phyloP scores from a whole-genome alignment of 2,329 filamentous ascomycete species.

The Diaporthe amygdali region DNA sequence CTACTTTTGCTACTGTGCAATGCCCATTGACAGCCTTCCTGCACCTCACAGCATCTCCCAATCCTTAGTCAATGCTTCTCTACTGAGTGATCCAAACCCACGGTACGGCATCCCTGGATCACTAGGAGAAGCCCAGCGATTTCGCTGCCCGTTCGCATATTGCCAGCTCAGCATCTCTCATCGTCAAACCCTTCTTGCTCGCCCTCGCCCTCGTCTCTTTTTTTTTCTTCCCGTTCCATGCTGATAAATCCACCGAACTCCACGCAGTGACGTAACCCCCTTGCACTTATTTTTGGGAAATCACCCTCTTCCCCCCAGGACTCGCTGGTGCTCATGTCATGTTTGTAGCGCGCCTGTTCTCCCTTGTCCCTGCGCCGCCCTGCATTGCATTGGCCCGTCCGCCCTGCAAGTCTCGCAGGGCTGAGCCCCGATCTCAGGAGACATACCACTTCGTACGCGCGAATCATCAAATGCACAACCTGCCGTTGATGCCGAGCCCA shows the following conservation, averaged over 20 bases:
- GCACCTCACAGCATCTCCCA: neutral
- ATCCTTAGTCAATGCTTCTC: neutral
- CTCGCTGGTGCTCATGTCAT: neutral
- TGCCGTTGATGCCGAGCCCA: constrained; percentile 8
- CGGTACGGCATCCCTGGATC: neutral
- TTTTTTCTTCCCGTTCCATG: neutral
- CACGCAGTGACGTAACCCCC: constrained; percentile 11
- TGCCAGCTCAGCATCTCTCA: constrained; percentile 1
- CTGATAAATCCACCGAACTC: neutral
- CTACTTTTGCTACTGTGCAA: no score
- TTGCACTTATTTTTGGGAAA: constrained; percentile 10
- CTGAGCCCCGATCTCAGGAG: constrained; percentile 5
- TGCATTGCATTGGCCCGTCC: neutral
- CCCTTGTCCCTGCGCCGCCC: neutral
- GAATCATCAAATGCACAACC: neutral
- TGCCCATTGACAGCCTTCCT: neutral
- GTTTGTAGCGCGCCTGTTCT: neutral
- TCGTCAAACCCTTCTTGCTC: neutral
- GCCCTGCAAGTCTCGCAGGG: constrained; percentile 9
- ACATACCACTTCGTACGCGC: neutral
- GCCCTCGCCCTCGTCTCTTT: neutral
- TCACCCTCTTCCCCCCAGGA: neutral
- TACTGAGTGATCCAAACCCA: neutral
- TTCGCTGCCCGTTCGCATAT: neutral
- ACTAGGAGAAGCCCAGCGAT: neutral